phyloP scores from a whole-genome alignment of 768 basidiomycete genomes.

The Tylopilus rubrobrunneus region DNA sequence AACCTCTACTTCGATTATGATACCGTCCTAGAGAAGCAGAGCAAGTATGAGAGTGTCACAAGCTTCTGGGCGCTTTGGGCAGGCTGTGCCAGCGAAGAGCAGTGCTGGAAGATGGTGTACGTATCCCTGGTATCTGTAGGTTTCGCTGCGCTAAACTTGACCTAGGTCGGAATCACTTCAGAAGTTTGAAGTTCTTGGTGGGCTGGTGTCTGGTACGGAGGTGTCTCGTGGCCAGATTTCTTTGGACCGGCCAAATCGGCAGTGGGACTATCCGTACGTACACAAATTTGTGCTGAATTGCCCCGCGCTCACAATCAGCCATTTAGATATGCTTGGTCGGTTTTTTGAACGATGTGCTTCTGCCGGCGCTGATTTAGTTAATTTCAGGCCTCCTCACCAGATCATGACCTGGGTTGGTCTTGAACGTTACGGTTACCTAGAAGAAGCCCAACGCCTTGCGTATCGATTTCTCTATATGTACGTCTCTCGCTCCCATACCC shows the following conservation, averaged over 20 bases:
- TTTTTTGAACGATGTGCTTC: background rate
- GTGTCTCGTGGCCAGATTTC: slow-evolving; percentile 95
- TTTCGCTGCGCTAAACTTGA: slow-evolving; percentile 9
- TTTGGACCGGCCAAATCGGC: slow-evolving; percentile 92
- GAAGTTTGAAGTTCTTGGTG: slow-evolving; percentile 96
- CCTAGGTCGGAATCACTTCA: slow-evolving; percentile 76
- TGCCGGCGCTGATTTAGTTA: slow-evolving; percentile 10
- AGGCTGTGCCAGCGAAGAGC: slow-evolving; percentile 94
- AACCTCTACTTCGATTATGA: slow-evolving; percentile 96
- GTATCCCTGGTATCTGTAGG: slow-evolving; percentile 30
- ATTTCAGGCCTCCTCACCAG: slow-evolving; percentile 85
- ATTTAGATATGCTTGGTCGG: slow-evolving; percentile 64
- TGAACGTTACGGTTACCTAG: slow-evolving; percentile 91
- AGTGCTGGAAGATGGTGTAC: slow-evolving; percentile 90
- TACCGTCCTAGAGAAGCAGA: slow-evolving; percentile 85
- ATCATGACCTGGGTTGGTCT: slow-evolving; percentile 99
- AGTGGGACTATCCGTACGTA: slow-evolving; percentile 96
- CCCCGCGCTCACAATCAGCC: slow-evolving; percentile 4
- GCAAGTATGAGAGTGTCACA: slow-evolving; percentile 95
- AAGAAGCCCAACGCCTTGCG: slow-evolving; percentile 88
- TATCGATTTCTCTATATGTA: slow-evolving; percentile 99
- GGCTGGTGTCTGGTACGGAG: slow-evolving; percentile 94
- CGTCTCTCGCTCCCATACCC: slow-evolving; percentile 48
- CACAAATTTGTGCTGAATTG: slow-evolving; percentile 4
- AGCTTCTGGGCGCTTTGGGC: slow-evolving; percentile 97